phyloP scores from a whole-genome alignment of 2,329 filamentous ascomycete species.

The Botrytis sinoallii region DNA sequence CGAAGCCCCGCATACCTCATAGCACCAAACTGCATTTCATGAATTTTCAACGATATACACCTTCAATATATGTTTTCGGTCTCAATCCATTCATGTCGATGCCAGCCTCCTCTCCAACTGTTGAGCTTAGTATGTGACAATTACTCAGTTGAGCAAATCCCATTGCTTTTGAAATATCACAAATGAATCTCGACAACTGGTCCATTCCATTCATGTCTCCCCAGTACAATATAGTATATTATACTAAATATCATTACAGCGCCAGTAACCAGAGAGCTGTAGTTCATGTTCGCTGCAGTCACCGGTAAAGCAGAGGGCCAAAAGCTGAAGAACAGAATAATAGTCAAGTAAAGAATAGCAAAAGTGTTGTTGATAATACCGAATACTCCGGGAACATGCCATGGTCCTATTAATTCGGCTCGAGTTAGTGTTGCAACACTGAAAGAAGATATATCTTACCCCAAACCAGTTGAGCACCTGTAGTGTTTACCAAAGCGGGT shows the following conservation, averaged over 20 bases:
- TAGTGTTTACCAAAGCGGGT: constrained; percentile 6
- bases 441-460: neutral
- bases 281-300: constrained; percentile 47
- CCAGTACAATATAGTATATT: constrained; percentile 13
- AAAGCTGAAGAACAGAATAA: constrained; percentile 44
- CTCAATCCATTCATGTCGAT: neutral
- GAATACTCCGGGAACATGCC: constrained; percentile 35
- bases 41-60: neutral
- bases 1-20: neutral
- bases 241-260: constrained; percentile 14
- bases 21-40: neutral
- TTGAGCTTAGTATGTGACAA: neutral
- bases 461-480: constrained; percentile 15
- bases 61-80: neutral
- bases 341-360: constrained; percentile 43
- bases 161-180: neutral
- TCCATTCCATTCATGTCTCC: neutral
- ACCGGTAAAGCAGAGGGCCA: constrained; percentile 44
- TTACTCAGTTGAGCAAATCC: neutral
- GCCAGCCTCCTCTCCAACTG: neutral
- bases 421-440: neutral
- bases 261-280: constrained; percentile 20
- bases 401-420: constrained; percentile 7
- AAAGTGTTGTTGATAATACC: constrained; percentile 44
- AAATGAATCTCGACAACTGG: neutral